Percentiles rank a stretch among this genome's conserved stretches.
These are phyloP conservation scores for Russula earlei DNA, from an alignment of 768 basidiomycete species.

Conservation along the genomic window DNA sequence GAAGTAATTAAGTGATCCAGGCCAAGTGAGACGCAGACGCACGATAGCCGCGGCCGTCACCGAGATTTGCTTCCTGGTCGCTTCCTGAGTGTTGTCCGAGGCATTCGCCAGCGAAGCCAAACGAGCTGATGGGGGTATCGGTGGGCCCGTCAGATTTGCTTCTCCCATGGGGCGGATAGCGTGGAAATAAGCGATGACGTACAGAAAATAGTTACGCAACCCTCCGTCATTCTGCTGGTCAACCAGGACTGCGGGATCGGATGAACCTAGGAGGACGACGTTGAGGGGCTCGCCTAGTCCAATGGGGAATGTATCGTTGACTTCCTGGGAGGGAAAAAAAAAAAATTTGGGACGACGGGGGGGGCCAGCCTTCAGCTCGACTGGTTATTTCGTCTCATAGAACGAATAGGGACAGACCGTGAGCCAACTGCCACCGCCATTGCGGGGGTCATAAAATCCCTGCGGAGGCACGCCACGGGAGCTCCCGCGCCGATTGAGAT, in stretches of 20 bases:
- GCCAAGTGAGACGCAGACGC: constrained; percentile 27
- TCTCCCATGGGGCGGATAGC: background rate
- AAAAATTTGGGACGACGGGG: background rate
- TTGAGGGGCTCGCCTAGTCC: constrained; percentile 68
- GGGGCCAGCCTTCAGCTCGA: too few species aligned
- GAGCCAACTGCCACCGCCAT: constrained; percentile 56
- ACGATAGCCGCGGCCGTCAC: constrained; percentile 73
- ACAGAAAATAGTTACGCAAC: constrained; percentile 75
- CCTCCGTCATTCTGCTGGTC: constrained; percentile 57
- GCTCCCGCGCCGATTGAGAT: constrained; percentile 19
- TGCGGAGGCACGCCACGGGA: constrained; percentile 31
- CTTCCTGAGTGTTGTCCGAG: constrained; percentile 70
- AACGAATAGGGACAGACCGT: constrained; percentile 40
- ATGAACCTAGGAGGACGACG: constrained; percentile 66
- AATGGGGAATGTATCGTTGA: background rate
- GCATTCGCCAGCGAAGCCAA: constrained; percentile 71
- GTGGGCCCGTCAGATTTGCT: background rate
- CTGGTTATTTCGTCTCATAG: too few species aligned
- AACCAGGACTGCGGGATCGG: constrained; percentile 58
- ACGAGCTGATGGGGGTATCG: constrained; percentile 37
- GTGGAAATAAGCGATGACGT: constrained; percentile 25
- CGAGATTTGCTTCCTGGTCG: constrained; percentile 65
- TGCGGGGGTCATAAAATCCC: constrained; percentile 53
- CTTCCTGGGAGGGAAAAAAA: background rate
- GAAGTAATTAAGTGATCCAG: background rate